A percentile compares a stretch with the other conserved stretches of the same genome.
phyloP scores from a whole-genome alignment of 371 early-diverging fungal species.

The Entomophthora muscae region DNA sequence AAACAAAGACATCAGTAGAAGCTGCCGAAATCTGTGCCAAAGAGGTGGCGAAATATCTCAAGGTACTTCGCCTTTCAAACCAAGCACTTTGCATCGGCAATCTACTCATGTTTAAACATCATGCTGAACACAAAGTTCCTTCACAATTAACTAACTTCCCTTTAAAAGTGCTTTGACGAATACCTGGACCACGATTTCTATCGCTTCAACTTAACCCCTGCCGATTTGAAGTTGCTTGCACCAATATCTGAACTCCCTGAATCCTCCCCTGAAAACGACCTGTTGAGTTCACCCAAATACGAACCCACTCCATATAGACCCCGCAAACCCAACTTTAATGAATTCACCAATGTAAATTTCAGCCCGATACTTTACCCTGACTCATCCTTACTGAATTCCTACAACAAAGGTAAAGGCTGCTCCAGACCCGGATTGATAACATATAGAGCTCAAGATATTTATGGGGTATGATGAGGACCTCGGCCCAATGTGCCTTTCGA shows the following conservation, averaged over 20 bases:
- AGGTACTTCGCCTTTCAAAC: no score
- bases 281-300: neutral
- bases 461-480: constrained; percentile 9
- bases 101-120: no score
- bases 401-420: neutral
- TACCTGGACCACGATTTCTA: neutral
- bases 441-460: constrained; percentile 4
- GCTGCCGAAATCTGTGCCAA: no score
- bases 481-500: constrained; percentile 6
- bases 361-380: neutral
- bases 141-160: no score
- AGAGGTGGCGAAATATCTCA: no score
- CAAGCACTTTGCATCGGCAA: no score
- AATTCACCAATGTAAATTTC: constrained; percentile 4
- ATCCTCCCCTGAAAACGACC: neutral
- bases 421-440: neutral
- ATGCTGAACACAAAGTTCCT: no score
- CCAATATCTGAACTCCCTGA: neutral
- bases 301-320: neutral
- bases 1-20: no score
- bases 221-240: neutral
- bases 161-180: no score
- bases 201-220: neutral
- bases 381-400: neutral
- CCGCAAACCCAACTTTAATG: neutral